Evolutionary conservation across 208 protist genomes (phyloP), one percentile per base, ranked within the genome.

Genomic region (Leishmania martiniquensis): DNA sequence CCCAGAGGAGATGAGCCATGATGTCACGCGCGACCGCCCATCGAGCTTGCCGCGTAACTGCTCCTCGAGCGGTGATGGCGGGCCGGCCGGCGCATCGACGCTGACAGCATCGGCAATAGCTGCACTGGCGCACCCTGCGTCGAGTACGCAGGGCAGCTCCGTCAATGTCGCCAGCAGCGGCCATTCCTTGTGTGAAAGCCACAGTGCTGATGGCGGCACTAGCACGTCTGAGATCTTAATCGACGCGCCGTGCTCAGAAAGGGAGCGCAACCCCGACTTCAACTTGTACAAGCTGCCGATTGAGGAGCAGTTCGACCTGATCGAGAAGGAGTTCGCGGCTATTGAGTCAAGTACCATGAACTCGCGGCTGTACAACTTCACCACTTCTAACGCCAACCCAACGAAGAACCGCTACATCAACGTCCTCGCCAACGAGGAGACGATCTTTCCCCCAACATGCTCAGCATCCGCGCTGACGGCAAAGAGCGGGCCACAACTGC

Each of bases 331-430:
- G 78, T 94, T 92, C 65, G 34, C 65, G 6, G 69, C 77, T 22
- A 66, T 96, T 17, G 86, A 94, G 69, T 60, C 62, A 5, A 74
- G 72, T 39, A 88, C 88, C 32, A 85, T 89, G 73, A 75, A 92
- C 69, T 77, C 81, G 49, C 67, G 81, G 39, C 69, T 72, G 60
- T 91, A 93, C 68, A 88, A 90, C 76, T 96, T 96, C 71, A 84
- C 77, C 63, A 91, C 88, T 0, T 89, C 90, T 15, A 66, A 86
- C 68, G 67, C 77, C 39, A 85, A 90, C 68, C 71, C 71, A 17
- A 67, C 82, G 13, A 86, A 89, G 62, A 97, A 97, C 69, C 85
- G 93, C 32, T 97, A 97, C 80, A 76, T 91, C 6, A 89, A 97
- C 76, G 89, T 97, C 25, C 77, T 94, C 55, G 90, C 93, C 15